A percentile compares a stretch with the other conserved stretches of the same genome.
Conservation (phyloP, 1,139 yeast genomes). For the Pichia sorboxylosa region DNA sequence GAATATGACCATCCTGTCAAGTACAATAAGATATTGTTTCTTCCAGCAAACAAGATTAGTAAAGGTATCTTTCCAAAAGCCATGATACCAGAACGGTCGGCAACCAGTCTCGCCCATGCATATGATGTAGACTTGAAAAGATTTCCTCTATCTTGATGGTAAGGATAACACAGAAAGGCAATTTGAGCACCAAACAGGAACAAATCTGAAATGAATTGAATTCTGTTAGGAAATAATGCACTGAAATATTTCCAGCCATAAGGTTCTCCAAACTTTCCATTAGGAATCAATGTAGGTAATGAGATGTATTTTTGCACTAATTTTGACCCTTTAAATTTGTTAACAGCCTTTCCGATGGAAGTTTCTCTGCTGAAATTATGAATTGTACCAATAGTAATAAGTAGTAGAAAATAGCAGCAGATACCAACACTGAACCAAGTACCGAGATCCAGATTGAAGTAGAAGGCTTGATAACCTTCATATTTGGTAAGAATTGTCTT, state of each 20-base stretch:
- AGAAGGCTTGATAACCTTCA: slow-evolving; percentile 2
- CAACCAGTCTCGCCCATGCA: slow-evolving; percentile 39
- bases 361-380: slow-evolving; percentile 6
- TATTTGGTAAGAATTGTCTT: background rate
- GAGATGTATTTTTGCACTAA: slow-evolving; percentile 7
- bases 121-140: slow-evolving; percentile 17
- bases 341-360: slow-evolving; percentile 3
- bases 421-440: slow-evolving; percentile 11
- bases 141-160: slow-evolving; percentile 22
- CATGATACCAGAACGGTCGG: slow-evolving; percentile 38
- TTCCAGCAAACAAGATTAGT: slow-evolving; percentile 43
- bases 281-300: slow-evolving; percentile 9
- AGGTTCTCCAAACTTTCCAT: slow-evolving; percentile 8
- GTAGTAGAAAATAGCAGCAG: slow-evolving; percentile 6
- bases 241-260: slow-evolving; percentile 7
- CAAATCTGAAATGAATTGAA: slow-evolving; percentile 8
- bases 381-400: slow-evolving; percentile 7
- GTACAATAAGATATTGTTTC: slow-evolving; percentile 49
- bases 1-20: slow-evolving; percentile 51
- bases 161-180: slow-evolving; percentile 8
- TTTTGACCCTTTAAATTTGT: slow-evolving; percentile 4
- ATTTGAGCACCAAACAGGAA: slow-evolving; percentile 9
- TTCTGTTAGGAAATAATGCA: slow-evolving; percentile 11
- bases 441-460: slow-evolving; percentile 8
- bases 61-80: slow-evolving; percentile 35